phyloP scores from a whole-genome alignment of 768 basidiomycete species.

The Dacryopinax primogenitus region DNA sequence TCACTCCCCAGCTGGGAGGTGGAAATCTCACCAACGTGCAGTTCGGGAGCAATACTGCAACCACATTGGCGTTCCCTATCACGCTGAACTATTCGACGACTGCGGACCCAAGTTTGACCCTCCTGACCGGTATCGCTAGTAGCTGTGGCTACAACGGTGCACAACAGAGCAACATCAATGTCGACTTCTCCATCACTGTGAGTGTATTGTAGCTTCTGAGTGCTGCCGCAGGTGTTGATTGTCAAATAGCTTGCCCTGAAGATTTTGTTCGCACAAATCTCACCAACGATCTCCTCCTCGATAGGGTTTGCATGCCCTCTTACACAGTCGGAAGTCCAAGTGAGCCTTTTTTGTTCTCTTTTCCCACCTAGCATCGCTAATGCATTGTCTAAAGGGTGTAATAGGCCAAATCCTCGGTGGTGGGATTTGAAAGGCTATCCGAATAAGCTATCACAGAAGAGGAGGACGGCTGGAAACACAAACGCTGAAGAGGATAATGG shows the following conservation, averaged over 20 bases:
- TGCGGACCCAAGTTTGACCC: conserved; percentile 2
- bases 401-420: background rate
- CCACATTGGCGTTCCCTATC: conserved; percentile 10
- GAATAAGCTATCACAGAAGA: no score
- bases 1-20: conserved; percentile 6
- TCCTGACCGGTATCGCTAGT: background rate
- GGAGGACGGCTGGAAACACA: no score
- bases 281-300: background rate
- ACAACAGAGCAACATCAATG: background rate
- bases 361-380: background rate
- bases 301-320: conserved; percentile 10
- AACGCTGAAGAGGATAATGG: background rate
- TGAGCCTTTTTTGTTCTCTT: background rate
- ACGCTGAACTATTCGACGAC: background rate
- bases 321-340: background rate
- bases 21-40: background rate
- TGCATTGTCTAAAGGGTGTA: background rate
- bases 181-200: conserved; percentile 10
- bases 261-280: conserved; percentile 5
- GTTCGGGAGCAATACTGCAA: conserved; percentile 3
- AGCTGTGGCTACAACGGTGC: background rate
- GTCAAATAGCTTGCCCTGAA: conserved; percentile 4
- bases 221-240: background rate
- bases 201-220: background rate
- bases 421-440: background rate